These are phyloP conservation scores for Entonaema liquescens DNA, from an alignment of 495 filamentous ascomycete species.

Conservation along the genomic window DNA sequence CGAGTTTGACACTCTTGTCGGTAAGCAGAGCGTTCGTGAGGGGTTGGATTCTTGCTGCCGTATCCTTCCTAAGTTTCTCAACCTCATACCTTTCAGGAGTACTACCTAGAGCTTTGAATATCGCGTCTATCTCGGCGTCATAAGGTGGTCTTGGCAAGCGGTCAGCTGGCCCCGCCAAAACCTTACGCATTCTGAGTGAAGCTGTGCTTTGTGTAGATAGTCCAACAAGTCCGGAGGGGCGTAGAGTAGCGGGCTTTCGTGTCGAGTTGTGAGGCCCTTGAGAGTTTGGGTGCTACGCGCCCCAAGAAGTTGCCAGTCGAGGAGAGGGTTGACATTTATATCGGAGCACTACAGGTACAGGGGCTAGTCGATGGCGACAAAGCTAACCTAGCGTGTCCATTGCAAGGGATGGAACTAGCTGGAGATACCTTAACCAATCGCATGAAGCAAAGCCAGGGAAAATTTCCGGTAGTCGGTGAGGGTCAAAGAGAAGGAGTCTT, in stretches of 20 bases:
- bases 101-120: slow-evolving; percentile 38
- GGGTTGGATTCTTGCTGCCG: slow-evolving; percentile 39
- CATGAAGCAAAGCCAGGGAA: slow-evolving; percentile 21
- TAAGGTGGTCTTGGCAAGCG: slow-evolving; percentile 46
- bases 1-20: slow-evolving; percentile 43
- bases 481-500: slow-evolving; percentile 24
- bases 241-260: slow-evolving; percentile 10
- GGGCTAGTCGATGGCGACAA: slow-evolving; percentile 41
- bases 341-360: slow-evolving; percentile 29
- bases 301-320: slow-evolving; percentile 13
- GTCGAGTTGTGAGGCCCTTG: slow-evolving; percentile 9
- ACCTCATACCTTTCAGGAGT: slow-evolving; percentile 45
- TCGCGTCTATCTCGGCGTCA: slow-evolving; percentile 41
- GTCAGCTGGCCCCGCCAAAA: slow-evolving; percentile 44
- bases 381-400: slow-evolving; percentile 35
- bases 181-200: slow-evolving; percentile 38
- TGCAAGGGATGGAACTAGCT: slow-evolving; percentile 39
- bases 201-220: slow-evolving; percentile 5
- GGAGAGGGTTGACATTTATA: slow-evolving; percentile 38
- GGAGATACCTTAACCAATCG: slow-evolving; percentile 37
- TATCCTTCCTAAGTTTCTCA: slow-evolving; percentile 44
- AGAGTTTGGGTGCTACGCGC: background rate
- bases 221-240: slow-evolving; percentile 11
- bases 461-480: slow-evolving; percentile 42
- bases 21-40: slow-evolving; percentile 44